Percentiles rank a stretch among this genome's conserved stretches.
phyloP scores from a whole-genome alignment of 2,329 filamentous ascomycete genomes.

The Ascochyta koolunga region DNA sequence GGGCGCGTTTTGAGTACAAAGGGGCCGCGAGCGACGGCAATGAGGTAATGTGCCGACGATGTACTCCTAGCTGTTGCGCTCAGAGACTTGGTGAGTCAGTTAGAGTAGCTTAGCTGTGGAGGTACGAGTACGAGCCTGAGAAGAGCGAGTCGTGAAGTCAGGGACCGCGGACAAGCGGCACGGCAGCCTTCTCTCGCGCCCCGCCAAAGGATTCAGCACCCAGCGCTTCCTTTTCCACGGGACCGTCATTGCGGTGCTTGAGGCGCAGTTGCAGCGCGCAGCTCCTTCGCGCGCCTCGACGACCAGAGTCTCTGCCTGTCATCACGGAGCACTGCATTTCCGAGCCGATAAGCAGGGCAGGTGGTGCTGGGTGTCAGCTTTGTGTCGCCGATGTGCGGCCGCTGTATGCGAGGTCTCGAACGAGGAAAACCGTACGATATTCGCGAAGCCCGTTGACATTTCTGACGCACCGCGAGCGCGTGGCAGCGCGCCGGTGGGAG shows the following conservation, averaged over 20 bases:
- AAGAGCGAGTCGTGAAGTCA: neutral
- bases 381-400: constrained; percentile 6
- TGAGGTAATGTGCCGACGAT: neutral
- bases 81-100: constrained; percentile 3
- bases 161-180: constrained; percentile 4
- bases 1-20: neutral
- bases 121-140: constrained; percentile 6
- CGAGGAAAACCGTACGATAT: constrained; percentile 11
- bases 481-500: constrained; percentile 8
- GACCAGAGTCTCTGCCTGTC: neutral
- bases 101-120: constrained; percentile 10
- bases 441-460: constrained; percentile 14
- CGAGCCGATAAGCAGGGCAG: neutral
- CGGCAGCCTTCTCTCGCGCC: constrained; percentile 2
- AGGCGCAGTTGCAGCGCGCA: neutral
- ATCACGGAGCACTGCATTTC: neutral
- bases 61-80: neutral
- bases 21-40: neutral
- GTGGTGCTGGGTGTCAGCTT: neutral
- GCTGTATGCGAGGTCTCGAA: constrained; percentile 8
- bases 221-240: neutral
- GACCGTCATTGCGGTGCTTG: neutral
- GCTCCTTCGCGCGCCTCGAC: neutral
- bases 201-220: constrained; percentile 5
- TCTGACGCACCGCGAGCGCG: constrained; percentile 13